phyloP scores from a whole-genome alignment of 192 early-diverging fungal species.

The Entrophospora sp. region DNA sequence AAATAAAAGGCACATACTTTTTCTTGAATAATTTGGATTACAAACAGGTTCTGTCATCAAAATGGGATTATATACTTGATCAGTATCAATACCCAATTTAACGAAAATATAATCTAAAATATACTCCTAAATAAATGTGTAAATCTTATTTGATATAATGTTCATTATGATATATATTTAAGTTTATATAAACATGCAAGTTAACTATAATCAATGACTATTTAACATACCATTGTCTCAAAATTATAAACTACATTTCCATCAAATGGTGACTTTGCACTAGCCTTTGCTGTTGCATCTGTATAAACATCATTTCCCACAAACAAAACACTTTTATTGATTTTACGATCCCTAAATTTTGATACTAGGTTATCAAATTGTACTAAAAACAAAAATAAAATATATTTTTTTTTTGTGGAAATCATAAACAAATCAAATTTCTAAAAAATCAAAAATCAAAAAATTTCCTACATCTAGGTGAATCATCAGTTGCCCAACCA shows the following conservation, averaged over 20 bases:
- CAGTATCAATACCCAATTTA: constrained; percentile 64
- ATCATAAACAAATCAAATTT: background rate
- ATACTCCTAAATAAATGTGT: constrained; percentile 55
- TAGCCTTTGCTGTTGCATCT: constrained; percentile 42
- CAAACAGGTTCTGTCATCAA: constrained; percentile 84
- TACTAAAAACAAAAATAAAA: constrained; percentile 34
- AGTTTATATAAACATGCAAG: background rate
- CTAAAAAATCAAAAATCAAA: constrained; percentile 5
- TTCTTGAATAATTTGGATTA: constrained; percentile 65
- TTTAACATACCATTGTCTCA: constrained; percentile 63
- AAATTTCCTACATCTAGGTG: constrained; percentile 46
- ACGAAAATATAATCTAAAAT: constrained; percentile 81
- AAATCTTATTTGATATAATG: too few species aligned
- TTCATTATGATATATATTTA: too few species aligned
- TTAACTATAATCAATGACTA: background rate
- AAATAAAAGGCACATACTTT: constrained; percentile 37
- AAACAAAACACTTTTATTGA: constrained; percentile 32
- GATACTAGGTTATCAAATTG: constrained; percentile 63
- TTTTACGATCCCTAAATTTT: constrained; percentile 54
- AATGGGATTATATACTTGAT: constrained; percentile 68
- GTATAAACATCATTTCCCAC: constrained; percentile 65
- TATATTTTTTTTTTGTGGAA: background rate
- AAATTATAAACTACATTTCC: constrained; percentile 59
- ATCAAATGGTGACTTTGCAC: constrained; percentile 57
- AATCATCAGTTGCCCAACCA: constrained; percentile 66